These are phyloP conservation scores for Cordia subcordata DNA, from an alignment of 257 asterid species.

Conservation along the genomic window DNA sequence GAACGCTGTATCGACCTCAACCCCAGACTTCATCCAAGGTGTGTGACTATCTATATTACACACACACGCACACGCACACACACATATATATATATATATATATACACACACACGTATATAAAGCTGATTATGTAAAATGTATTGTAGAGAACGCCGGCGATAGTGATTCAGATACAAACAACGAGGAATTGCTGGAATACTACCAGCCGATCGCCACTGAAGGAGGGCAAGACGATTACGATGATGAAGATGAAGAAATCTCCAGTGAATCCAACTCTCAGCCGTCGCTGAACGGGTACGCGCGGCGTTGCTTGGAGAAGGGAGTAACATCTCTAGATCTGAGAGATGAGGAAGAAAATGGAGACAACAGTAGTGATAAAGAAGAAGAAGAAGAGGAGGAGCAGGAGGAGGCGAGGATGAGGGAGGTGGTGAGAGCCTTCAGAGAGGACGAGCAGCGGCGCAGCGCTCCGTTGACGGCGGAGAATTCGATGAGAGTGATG, in stretches of 20 bases:
- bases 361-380: slow-evolving; percentile 7
- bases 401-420: slow-evolving; percentile 33
- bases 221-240: slow-evolving; percentile 23
- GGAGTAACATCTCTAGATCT: slow-evolving; percentile 57
- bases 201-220: slow-evolving; percentile 62
- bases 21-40: slow-evolving; percentile 8
- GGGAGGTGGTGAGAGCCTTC: slow-evolving; percentile 50
- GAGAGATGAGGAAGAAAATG: slow-evolving; percentile 34
- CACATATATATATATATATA: background rate
- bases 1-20: slow-evolving; percentile 14
- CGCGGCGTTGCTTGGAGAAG: slow-evolving; percentile 26
- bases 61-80: too few relatives aligned
- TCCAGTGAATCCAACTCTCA: slow-evolving; percentile 23
- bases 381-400: slow-evolving; percentile 18
- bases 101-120: too few relatives aligned
- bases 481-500: slow-evolving; percentile 61
- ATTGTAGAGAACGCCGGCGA: slow-evolving; percentile 33
- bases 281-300: slow-evolving; percentile 53
- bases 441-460: slow-evolving; percentile 81
- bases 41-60: too few relatives aligned
- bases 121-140: background rate
- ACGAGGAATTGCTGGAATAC: slow-evolving; percentile 53
- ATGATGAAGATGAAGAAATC: slow-evolving; percentile 20
- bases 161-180: slow-evolving; percentile 61
- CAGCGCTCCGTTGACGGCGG: slow-evolving; percentile 63